Percentiles rank a stretch among this genome's conserved stretches.
Conservation (phyloP, 2,329 filamentous ascomycete species). For the Exserohilum turcica region DNA sequence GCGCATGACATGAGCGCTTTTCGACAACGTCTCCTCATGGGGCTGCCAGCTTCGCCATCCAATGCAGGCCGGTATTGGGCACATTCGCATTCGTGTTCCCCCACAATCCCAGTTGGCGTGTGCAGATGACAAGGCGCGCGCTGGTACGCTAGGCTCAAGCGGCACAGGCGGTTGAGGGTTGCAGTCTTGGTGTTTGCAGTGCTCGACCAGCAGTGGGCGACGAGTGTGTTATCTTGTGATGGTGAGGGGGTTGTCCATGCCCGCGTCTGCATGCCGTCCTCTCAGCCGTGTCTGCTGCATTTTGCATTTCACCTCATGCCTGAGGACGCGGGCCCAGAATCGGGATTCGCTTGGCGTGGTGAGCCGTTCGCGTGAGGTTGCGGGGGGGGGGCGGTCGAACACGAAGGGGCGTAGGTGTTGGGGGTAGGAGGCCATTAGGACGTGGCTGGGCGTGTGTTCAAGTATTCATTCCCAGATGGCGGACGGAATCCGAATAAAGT, state of each 20-base stretch:
- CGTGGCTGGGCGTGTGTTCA: neutral
- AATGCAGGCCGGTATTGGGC: no score
- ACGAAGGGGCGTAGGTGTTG: neutral
- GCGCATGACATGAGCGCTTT: neutral
- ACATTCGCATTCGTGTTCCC: neutral
- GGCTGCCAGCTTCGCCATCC: no score
- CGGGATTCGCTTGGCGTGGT: neutral
- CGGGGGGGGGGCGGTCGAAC: neutral
- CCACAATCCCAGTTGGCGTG: neutral
- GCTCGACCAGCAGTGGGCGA: neutral
- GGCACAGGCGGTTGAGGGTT: neutral
- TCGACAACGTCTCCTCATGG: neutral
- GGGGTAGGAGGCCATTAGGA: no score
- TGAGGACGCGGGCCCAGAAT: constrained; percentile 1
- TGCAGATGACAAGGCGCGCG: neutral
- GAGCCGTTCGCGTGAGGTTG: neutral
- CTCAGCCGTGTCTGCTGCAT: neutral
- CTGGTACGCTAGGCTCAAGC: neutral
- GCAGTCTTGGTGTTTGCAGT: neutral
- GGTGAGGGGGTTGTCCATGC: neutral
- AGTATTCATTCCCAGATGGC: constrained; percentile 1
- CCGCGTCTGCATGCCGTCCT: neutral
- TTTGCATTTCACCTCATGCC: neutral
- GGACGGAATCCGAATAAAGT: constrained; percentile 24
- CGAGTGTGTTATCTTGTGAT: neutral